Evolutionary conservation across 2,329 filamentous ascomycete species (phyloP).

Genomic region (Thermothelomyces thermophilus): DNA sequence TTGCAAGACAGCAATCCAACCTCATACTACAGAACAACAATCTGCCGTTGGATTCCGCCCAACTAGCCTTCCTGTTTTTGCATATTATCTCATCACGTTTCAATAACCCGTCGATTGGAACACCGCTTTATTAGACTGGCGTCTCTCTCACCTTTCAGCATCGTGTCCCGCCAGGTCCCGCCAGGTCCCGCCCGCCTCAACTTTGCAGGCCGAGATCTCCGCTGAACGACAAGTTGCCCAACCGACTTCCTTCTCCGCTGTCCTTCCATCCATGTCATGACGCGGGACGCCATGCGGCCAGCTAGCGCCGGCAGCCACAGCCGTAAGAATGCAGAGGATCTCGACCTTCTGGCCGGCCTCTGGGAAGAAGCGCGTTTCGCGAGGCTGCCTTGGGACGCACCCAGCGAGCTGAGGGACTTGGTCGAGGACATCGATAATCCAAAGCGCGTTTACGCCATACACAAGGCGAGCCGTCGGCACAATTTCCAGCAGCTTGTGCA

Average conservation of each 20-base stretch:
- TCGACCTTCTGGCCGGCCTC: conserved; percentile 49
- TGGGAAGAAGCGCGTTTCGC: conserved; percentile 57
- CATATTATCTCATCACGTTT: background rate
- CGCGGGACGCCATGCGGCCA: conserved; percentile 38
- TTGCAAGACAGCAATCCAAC: background rate
- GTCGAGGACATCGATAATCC: conserved; percentile 56
- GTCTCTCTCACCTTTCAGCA: background rate
- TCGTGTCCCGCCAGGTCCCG: background rate
- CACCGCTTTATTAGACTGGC: background rate
- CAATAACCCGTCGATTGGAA: too few relatives aligned
- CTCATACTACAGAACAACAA: background rate
- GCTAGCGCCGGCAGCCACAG: conserved; percentile 26
- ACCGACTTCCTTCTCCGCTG: background rate
- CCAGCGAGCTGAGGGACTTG: conserved; percentile 47
- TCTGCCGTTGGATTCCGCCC: background rate
- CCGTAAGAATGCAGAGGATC: conserved; percentile 32
- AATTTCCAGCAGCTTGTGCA: conserved; percentile 62
- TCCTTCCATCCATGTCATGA: conserved; percentile 39
- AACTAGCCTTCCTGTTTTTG: background rate
- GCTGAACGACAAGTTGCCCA: background rate
- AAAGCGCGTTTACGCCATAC: conserved; percentile 52
- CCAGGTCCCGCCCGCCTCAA: background rate
- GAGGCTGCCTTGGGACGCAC: conserved; percentile 54
- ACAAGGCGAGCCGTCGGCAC: conserved; percentile 54
- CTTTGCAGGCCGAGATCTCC: background rate